These are phyloP conservation scores for Vigna mungo DNA, from an alignment of 306 rosid genomes.

Conservation along the genomic window DNA sequence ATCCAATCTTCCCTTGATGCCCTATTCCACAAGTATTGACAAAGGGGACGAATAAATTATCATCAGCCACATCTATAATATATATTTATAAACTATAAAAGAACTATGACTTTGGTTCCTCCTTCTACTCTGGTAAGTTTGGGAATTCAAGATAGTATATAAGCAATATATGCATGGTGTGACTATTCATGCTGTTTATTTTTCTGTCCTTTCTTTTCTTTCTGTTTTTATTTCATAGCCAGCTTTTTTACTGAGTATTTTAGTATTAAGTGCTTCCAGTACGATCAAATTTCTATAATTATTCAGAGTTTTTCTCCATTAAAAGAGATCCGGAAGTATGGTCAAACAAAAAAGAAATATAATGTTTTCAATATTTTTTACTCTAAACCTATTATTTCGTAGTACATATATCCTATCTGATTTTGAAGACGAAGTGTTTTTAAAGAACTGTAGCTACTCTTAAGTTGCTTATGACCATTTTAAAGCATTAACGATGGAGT, in stretches of 20 bases:
- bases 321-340: too few species aligned
- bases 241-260: not conserved
- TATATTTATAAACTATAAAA: not conserved
- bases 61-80: not conserved
- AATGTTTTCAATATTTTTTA: too few species aligned
- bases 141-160: too few species aligned
- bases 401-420: too few species aligned
- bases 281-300: not conserved
- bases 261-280: not conserved
- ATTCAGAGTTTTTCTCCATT: not conserved
- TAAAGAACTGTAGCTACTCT: too few species aligned
- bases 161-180: not conserved
- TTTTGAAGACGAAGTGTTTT: not conserved
- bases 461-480: not conserved
- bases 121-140: not conserved
- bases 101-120: not conserved
- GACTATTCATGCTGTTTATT: not conserved
- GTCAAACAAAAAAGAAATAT: too few species aligned
- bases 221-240: not conserved
- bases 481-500: too few species aligned
- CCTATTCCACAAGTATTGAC: not conserved
- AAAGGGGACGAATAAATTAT: not conserved
- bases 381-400: too few species aligned
- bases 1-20: not conserved
- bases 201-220: not conserved